Base-by-base conservation (phyloP, 352 stramenopile genomes). In the Phytophthora uliginosa region DNA sequence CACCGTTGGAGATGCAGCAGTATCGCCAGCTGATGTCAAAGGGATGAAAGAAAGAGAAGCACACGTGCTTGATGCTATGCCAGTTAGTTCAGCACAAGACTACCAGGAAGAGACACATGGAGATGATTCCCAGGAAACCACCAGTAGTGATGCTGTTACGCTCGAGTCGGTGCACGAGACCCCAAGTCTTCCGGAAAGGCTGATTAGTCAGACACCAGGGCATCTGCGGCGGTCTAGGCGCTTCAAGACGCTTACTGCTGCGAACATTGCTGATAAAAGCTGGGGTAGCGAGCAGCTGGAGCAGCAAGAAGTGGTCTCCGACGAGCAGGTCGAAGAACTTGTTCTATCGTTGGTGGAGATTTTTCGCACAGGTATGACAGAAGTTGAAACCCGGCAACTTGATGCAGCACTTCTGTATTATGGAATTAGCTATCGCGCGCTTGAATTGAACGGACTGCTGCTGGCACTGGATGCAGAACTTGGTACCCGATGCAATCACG, bases 391-490 rank as follows among this genome's bases (percentile, higher is more conserved):
- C 40, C 34, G 5, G 26, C 54, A 75, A 48, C 42, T 71, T 55
- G 61, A 60, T 28, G 36, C 28, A 26, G 31, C 48, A 7, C 58
- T 63, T 22, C 12, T 26, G 17, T 58, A 71, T 20, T 75, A 75
- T 50, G 68, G 62, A 47, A 51, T 71, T 24, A 48, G 63, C 50
- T 71, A 47, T 33, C 22, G n/a, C 7, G 45, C 17, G 6, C 36
- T 71, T 36, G 54, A 58, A 63, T n/a, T 75, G 15, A 26, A 63
- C 9, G 62, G 42, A 36, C 4, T 75, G 40, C 48, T 75, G 7
- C 12, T 75, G 55, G 68, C 61, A 15, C 36, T 71, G 54, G 56
- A 75, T 62, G 18, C 51, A 18, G 68, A 75, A 22, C 53, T 75
- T 34, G 22, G 40, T 56, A 58, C 4, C 12, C 50, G 62, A 48